Evolutionary conservation across 306 rosid genomes (phyloP).

Genomic region (Prunus mira): DNA sequence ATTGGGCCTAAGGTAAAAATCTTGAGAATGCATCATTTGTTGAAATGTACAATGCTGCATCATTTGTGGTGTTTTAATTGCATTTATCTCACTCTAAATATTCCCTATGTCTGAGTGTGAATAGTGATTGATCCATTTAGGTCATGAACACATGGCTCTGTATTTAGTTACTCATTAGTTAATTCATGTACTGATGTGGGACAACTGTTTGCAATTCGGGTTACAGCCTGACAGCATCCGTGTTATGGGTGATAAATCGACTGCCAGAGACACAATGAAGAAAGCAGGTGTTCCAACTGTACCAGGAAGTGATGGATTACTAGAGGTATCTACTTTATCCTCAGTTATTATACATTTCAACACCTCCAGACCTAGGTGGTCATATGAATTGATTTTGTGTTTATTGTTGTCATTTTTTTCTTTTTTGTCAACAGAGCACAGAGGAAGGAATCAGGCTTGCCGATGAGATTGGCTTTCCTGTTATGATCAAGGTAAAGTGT

Average conservation of each 20-base stretch:
- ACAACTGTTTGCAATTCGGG: constrained; percentile 2
- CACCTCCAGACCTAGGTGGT: background rate
- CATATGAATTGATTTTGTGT: constrained; percentile 16
- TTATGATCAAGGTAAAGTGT: constrained; percentile 85
- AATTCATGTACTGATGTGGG: background rate
- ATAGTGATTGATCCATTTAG: background rate
- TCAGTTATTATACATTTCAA: constrained; percentile 21
- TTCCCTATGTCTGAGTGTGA: background rate
- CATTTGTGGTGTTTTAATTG: background rate
- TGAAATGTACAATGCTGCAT: too few relatives aligned
- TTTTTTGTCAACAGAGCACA: constrained; percentile 51
- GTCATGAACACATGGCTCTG: background rate
- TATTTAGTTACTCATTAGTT: background rate
- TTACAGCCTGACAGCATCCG: constrained; percentile 85
- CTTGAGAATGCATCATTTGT: background rate
- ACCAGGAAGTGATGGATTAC: constrained; percentile 77
- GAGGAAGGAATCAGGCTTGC: constrained; percentile 91
- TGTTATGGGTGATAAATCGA: constrained; percentile 95
- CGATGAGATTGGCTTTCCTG: constrained; percentile 90
- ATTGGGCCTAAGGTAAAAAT: constrained; percentile 94
- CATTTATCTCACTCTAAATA: background rate
- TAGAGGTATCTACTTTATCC: constrained; percentile 58
- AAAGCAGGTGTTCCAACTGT: constrained; percentile 81
- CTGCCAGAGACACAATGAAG: constrained; percentile 94
- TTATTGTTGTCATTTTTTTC: background rate